Evolutionary conservation across 1,139 yeast species (phyloP), one percentile per base, ranked within the genome.

Genomic region (Sugiyamaella grinbergsii): DNA sequence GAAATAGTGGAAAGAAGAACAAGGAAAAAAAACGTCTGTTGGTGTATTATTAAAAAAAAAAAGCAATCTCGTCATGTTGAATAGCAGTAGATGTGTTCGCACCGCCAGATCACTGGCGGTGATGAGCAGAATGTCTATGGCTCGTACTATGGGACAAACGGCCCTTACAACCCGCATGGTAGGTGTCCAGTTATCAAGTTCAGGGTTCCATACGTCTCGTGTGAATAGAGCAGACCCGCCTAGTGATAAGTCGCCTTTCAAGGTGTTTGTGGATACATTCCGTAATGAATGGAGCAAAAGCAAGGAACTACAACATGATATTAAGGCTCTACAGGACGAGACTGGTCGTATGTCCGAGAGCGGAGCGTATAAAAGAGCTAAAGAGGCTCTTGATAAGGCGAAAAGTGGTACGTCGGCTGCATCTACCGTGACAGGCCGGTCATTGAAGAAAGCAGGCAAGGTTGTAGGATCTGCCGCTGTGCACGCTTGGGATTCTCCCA

Each of bases 401-500:
- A 94, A 67, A 29, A 61, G 62, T 46, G 71, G 72, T 5, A 62
- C 70, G 2, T 62, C 68, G 20, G 59, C 65, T 28, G 71, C 71
- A 10, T 59, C 71, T 3, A 80, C 91, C 39, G 90, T 90, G 37
- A 88, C 96, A 7, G 91, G 95, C 2, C 81, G 85, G 66, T 87
- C 90, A 41, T 81, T 90, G 53, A 80, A 82, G 61, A 87, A 87
- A 71, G 93, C 98, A 2, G 97, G 98, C n/a, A 89, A 86, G 63
- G 94, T 84, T 31, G 89, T 93, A 26, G 98, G 97, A 50, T 84
- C 80, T 51, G 95, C 83, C 41, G 98, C 97, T 2, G 77, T 80
- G 42, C 84, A 84, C 56, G 97, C 98, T 0, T 94, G 99, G 99
- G 97, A 94, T 56, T 89, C 97, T 1, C 90, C 93, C 29, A 87